phyloP scores from a whole-genome alignment of 257 asterid species.

The Plantago ovata region DNA sequence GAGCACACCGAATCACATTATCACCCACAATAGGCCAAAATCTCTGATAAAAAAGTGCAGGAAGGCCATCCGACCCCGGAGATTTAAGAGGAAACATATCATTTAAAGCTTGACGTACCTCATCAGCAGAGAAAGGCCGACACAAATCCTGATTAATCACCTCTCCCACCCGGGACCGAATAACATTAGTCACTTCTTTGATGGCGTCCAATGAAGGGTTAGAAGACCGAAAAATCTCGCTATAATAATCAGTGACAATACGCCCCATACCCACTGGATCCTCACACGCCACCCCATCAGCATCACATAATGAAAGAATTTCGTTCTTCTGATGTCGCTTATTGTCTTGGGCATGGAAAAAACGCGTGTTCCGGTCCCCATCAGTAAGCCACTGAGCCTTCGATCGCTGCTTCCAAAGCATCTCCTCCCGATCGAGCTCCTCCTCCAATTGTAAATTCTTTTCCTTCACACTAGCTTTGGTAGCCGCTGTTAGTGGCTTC shows the following conservation, averaged over 20 bases:
- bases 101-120: background rate
- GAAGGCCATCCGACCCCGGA: background rate
- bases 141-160: background rate
- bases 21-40: background rate
- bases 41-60: background rate
- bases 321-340: too few relatives aligned
- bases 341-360: too few relatives aligned
- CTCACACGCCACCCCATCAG: too few relatives aligned
- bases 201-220: background rate
- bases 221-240: background rate
- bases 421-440: too few relatives aligned
- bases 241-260: background rate
- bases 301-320: too few relatives aligned
- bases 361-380: too few relatives aligned
- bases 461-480: too few relatives aligned
- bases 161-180: background rate
- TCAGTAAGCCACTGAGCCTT: too few relatives aligned
- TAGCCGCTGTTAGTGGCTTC: too few relatives aligned
- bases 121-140: background rate
- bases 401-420: too few relatives aligned
- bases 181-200: background rate
- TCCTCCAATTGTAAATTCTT: too few relatives aligned
- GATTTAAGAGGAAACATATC: too few relatives aligned
- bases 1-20: background rate
- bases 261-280: background rate